A percentile compares a stretch with the other conserved stretches of the same genome.
Conservation (phyloP, 352 stramenopile genomes). For the Globisporangium spiculum region DNA sequence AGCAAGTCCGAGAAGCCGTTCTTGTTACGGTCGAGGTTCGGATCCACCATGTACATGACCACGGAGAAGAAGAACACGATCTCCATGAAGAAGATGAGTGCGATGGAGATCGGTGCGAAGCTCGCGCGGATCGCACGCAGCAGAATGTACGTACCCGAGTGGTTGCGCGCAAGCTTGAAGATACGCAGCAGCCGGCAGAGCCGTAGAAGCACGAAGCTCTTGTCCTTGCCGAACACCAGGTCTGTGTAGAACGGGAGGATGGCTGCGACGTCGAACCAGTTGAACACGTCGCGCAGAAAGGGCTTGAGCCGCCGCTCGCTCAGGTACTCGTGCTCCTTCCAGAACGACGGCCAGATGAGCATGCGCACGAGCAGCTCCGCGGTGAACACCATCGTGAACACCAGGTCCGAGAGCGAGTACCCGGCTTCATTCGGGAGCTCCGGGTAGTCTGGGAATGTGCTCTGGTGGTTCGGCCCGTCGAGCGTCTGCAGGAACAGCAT, state of each 20-base stretch:
- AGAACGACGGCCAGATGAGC: slow-evolving; percentile 72
- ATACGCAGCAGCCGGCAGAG: slow-evolving; percentile 72
- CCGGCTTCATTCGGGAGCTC: slow-evolving; percentile 38
- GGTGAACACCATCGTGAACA: slow-evolving; percentile 77
- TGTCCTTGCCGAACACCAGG: slow-evolving; percentile 64
- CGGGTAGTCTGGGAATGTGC: slow-evolving; percentile 61
- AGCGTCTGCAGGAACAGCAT: slow-evolving; percentile 76
- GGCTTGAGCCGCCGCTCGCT: slow-evolving; percentile 58
- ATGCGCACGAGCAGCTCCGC: slow-evolving; percentile 64
- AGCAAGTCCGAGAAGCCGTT: slow-evolving; percentile 69
- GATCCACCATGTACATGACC: slow-evolving; percentile 80
- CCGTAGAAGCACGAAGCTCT: slow-evolving; percentile 71
- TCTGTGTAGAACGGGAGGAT: slow-evolving; percentile 77
- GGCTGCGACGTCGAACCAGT: slow-evolving; percentile 76
- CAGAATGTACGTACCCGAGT: slow-evolving; percentile 77
- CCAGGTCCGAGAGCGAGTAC: slow-evolving; percentile 62
- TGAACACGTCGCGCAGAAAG: slow-evolving; percentile 75
- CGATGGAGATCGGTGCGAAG: slow-evolving; percentile 74
- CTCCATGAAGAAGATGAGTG: slow-evolving; percentile 79
- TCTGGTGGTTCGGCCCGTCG: slow-evolving; percentile 70
- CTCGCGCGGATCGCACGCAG: slow-evolving; percentile 67
- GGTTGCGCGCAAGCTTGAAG: slow-evolving; percentile 76
- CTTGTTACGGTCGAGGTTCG: slow-evolving; percentile 59
- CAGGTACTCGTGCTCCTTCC: slow-evolving; percentile 68
- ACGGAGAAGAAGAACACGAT: slow-evolving; percentile 81